phyloP scores from a whole-genome alignment of 805 yeast genomes.

The Lipomyces starkeyi region DNA sequence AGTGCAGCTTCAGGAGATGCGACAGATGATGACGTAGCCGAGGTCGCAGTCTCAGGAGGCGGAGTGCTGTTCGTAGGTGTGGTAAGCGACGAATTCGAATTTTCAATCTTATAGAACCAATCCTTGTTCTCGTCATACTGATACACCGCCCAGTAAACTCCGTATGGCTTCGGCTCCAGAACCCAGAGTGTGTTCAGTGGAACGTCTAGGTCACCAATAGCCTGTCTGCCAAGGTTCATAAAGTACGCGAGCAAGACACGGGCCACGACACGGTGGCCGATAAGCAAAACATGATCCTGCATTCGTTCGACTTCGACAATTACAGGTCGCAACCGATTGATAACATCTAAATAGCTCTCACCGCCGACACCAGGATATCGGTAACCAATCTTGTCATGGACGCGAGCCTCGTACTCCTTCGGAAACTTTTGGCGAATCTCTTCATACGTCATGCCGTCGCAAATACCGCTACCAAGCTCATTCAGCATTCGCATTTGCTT shows the following conservation, averaged over 20 bases:
- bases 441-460: conserved; percentile 90
- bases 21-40: not conserved
- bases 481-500: conserved; percentile 93
- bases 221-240: conserved; percentile 73
- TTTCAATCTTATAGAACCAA: conserved; percentile 70
- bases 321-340: conserved; percentile 84
- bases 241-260: conserved; percentile 87
- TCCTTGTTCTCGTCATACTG: conserved; percentile 81
- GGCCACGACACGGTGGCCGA: conserved; percentile 90
- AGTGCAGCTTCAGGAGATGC: conserved; percentile 1
- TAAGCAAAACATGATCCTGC: conserved; percentile 79
- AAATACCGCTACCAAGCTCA: conserved; percentile 91
- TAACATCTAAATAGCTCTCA: conserved; percentile 91
- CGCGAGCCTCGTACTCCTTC: conserved; percentile 75
- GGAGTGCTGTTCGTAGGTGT: not conserved
- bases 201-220: conserved; percentile 88
- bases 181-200: conserved; percentile 91
- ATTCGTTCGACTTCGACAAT: conserved; percentile 93
- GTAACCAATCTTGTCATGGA: conserved; percentile 78
- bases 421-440: conserved; percentile 79
- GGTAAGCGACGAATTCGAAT: conserved; percentile 9
- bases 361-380: conserved; percentile 98
- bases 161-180: conserved; percentile 92
- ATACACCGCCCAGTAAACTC: conserved; percentile 89
- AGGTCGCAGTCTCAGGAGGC: not conserved